phyloP scores from a whole-genome alignment of 352 stramenopile species.

The Phytophthora macrochlamydospora region DNA sequence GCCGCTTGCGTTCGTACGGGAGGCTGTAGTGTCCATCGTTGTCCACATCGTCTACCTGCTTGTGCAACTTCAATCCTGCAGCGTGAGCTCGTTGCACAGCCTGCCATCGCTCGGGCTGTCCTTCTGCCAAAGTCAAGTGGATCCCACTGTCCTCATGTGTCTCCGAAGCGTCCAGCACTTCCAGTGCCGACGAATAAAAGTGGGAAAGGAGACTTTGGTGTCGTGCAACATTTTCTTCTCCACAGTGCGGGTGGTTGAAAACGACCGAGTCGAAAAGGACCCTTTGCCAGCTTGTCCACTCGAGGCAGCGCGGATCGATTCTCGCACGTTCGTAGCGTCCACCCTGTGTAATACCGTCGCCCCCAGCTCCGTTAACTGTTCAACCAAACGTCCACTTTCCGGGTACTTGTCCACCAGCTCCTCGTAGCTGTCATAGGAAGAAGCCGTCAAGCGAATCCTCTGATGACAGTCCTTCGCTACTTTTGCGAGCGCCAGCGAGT shows the following conservation, averaged over 20 bases:
- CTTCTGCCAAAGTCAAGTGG: constrained; percentile 73
- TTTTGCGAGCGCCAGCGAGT: constrained; percentile 81
- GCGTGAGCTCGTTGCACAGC: constrained; percentile 50
- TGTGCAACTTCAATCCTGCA: constrained; percentile 49
- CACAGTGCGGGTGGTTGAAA: constrained; percentile 96
- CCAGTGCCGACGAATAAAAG: constrained; percentile 82
- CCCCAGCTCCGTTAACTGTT: constrained; percentile 45
- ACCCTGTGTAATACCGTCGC: constrained; percentile 61
- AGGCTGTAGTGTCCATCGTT: constrained; percentile 38
- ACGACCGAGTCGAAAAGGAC: constrained; percentile 78
- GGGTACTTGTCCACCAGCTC: constrained; percentile 74
- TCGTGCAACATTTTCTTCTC: constrained; percentile 86
- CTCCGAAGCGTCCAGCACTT: constrained; percentile 37
- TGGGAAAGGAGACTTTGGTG: constrained; percentile 92
- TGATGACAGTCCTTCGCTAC: constrained; percentile 21
- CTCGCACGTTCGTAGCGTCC: constrained; percentile 67
- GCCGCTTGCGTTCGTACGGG: constrained; percentile 81
- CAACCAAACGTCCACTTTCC: constrained; percentile 43
- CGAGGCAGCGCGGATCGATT: constrained; percentile 33
- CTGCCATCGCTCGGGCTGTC: constrained; percentile 81
- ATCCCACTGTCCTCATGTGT: constrained; percentile 31
- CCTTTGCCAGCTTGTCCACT: constrained; percentile 4
- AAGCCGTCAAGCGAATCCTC: constrained; percentile 42
- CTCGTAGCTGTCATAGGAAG: constrained; percentile 70
- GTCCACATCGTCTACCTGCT: constrained; percentile 59